These are phyloP conservation scores for Yarrowia bubula DNA, from an alignment of 805 yeast species.

Conservation along the genomic window DNA sequence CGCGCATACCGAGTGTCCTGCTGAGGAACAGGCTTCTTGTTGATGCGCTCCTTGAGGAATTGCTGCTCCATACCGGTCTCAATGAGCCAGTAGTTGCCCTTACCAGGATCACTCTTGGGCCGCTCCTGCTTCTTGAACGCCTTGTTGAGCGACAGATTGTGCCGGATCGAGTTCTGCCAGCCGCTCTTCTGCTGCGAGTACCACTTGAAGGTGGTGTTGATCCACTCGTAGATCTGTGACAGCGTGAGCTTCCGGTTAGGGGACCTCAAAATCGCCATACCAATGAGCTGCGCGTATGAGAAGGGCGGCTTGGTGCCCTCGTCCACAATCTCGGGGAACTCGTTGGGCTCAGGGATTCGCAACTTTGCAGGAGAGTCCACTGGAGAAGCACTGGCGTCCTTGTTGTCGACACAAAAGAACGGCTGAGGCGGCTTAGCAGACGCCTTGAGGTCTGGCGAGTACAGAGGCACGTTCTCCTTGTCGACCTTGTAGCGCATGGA, in stretches of 20 bases:
- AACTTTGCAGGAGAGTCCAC: neutral
- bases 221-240: slow-evolving; percentile 90
- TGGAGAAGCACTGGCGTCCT: neutral
- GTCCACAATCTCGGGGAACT: slow-evolving; percentile 47
- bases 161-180: slow-evolving; percentile 97
- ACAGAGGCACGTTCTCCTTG: slow-evolving; percentile 14
- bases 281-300: slow-evolving; percentile 90
- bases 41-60: slow-evolving; percentile 50
- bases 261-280: slow-evolving; percentile 87
- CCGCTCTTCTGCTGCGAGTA: slow-evolving; percentile 85
- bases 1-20: slow-evolving; percentile 24
- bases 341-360: slow-evolving; percentile 28
- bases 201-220: slow-evolving; percentile 76
- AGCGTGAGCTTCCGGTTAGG: slow-evolving; percentile 66
- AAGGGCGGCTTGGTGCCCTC: slow-evolving; percentile 82
- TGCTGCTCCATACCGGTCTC: slow-evolving; percentile 78
- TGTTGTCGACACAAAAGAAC: slow-evolving; percentile 8
- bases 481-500: slow-evolving; percentile 21
- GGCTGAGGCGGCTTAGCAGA: slow-evolving; percentile 15
- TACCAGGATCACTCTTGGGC: slow-evolving; percentile 58
- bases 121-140: slow-evolving; percentile 89
- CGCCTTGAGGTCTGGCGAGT: slow-evolving; percentile 24
- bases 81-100: slow-evolving; percentile 90
- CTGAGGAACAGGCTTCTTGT: slow-evolving; percentile 12
- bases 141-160: slow-evolving; percentile 86